phyloP scores from a whole-genome alignment of 2,329 filamentous ascomycete genomes.

The Aaosphaeria pasadenensis region DNA sequence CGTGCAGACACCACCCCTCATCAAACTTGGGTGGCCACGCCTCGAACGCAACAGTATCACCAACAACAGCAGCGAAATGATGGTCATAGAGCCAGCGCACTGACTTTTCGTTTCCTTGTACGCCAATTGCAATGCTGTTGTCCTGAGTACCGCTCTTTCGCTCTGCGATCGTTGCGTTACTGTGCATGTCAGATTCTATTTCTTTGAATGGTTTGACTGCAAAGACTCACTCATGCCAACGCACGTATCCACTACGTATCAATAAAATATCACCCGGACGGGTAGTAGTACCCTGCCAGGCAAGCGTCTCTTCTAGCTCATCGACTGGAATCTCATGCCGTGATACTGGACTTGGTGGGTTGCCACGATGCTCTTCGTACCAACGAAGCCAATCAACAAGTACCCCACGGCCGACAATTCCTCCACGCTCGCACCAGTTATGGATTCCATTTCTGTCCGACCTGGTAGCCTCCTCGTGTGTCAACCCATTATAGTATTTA shows the following conservation, averaged over 20 bases:
- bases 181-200: slow-evolving; percentile 3
- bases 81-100: slow-evolving; percentile 38
- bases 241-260: slow-evolving; percentile 46
- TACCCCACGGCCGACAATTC: slow-evolving; percentile 33
- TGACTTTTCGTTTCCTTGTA: slow-evolving; percentile 29
- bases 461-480: slow-evolving; percentile 21
- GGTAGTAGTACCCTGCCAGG: slow-evolving; percentile 26
- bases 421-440: slow-evolving; percentile 35
- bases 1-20: slow-evolving; percentile 31
- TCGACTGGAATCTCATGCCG: slow-evolving; percentile 29
- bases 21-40: slow-evolving; percentile 28
- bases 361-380: slow-evolving; percentile 29
- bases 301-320: slow-evolving; percentile 26
- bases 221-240: slow-evolving; percentile 30
- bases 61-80: slow-evolving; percentile 34
- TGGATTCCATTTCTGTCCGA: slow-evolving; percentile 30
- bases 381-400: slow-evolving; percentile 31
- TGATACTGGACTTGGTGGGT: slow-evolving; percentile 21
- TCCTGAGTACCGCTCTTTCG: slow-evolving; percentile 31
- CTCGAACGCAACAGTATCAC: slow-evolving; percentile 42
- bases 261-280: slow-evolving; percentile 34
- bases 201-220: not conserved
- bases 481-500: slow-evolving; percentile 30
- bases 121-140: slow-evolving; percentile 28
- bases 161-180: slow-evolving; percentile 20